These are phyloP conservation scores for Sarocladium strictum DNA, from an alignment of 2,329 filamentous ascomycete genomes.

Conservation along the genomic window DNA sequence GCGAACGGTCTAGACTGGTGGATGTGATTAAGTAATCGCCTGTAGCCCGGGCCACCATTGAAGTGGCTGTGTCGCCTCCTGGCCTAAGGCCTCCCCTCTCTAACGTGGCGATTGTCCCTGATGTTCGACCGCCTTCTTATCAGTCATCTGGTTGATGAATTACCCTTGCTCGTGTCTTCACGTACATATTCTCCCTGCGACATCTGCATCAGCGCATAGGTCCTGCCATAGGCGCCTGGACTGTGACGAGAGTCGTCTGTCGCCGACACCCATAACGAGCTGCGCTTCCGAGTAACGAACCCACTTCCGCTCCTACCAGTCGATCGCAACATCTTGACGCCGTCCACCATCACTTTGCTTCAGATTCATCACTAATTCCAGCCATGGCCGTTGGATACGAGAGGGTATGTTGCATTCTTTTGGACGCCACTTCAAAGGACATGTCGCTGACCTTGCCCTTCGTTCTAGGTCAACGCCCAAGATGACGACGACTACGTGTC, in stretches of 20 bases:
- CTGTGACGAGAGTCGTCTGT: too few species aligned
- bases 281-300: too few species aligned
- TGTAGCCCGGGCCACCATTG: too few species aligned
- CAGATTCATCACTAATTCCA: neutral
- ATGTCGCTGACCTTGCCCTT: too few species aligned
- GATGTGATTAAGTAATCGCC: neutral
- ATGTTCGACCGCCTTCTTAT: neutral
- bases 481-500: slow-evolving; percentile 44
- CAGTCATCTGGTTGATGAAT: neutral
- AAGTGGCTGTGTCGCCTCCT: too few species aligned
- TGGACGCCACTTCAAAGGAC: neutral
- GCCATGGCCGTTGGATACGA: slow-evolving; percentile 54
- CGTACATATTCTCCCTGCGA: neutral
- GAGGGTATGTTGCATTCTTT: slow-evolving; percentile 11
- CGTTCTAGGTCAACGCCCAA: slow-evolving; percentile 50
- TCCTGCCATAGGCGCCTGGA: too few species aligned
- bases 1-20: neutral
- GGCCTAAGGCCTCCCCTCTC: neutral
- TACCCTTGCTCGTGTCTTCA: neutral
- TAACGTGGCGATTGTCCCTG: neutral
- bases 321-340: neutral
- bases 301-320: too few species aligned
- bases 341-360: neutral
- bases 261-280: too few species aligned
- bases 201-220: too few species aligned